Base-by-base conservation (phyloP, 306 rosid genomes). In the Cicer yamashitae region DNA sequence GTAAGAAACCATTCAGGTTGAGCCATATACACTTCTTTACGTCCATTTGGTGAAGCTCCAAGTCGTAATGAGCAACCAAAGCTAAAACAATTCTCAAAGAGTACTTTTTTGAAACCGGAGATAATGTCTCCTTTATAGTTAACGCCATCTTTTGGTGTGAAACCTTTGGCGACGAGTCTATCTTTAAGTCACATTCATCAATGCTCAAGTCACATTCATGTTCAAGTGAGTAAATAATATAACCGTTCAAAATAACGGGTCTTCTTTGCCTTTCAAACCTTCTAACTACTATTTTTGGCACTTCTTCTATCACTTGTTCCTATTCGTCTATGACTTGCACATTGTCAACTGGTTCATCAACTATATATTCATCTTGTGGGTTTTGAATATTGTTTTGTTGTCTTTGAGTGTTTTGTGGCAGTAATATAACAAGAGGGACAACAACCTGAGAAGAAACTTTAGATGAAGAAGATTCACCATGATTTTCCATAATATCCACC, bases 31-130 rank as follows among this genome's bases (percentile, higher is more conserved):
- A 40, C 7, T 40, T 40, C 44, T 40, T 40, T 10, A n/a, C 18
- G 18, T 17, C 58, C 58, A 52, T 52, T 52, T 52, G 58, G 58
- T 52, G 58, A 52, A 52, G 20, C 25, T 52, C 25, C 14, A 52
- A 15, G 25, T 52, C 10, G 14, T 52, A 14, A 14, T 15, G 58
- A 52, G 25, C 25, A 8, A 52, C 25, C 25, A 52, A 15, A 15
- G 10, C 7, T 9, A 52, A n/a, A 15, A 52, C 9, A 15, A 52
- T 14, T n/a, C 25, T 52, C 20, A 14, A 52, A 52, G 25, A 52
- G 58, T 52, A 25, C 58, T 40, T 40, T 0, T 52, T 52, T 15
- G 10, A 52, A 52, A 52, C 10, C 3, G 10, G 10, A 15, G 58
- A 52, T 2, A 48, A 12, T 5, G 53, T 1, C n/a, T 12, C 3